Evolutionary conservation across 2,329 filamentous ascomycete genomes (phyloP).

Genomic region (Epichloe coenophiala): DNA sequence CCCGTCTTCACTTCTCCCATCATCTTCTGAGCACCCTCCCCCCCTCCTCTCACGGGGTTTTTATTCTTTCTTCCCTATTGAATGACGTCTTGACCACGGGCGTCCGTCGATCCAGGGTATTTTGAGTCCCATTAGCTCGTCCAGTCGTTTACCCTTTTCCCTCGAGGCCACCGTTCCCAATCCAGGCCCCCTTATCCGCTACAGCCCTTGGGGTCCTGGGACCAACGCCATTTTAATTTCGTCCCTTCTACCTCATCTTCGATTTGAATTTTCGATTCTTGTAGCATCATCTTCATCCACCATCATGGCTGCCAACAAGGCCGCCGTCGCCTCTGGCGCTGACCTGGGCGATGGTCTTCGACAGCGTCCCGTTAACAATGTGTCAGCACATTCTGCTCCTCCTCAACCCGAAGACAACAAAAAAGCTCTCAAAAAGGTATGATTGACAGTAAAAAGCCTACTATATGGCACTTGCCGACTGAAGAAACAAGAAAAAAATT

Average conservation of each 20-base stretch:
- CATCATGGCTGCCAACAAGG: constrained; percentile 40
- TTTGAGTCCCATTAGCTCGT: constrained; percentile 23
- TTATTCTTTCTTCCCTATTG: constrained; percentile 12
- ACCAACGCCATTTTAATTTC: background rate
- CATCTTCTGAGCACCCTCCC: constrained; percentile 9
- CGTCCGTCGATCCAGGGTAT: constrained; percentile 8
- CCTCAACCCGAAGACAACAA: constrained; percentile 45
- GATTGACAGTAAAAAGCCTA: background rate
- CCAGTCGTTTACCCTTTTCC: constrained; percentile 17
- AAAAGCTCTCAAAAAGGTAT: constrained; percentile 42
- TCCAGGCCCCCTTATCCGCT: background rate
- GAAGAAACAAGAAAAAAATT: constrained; percentile 3
- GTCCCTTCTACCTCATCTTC: constrained; percentile 3
- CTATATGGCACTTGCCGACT: background rate
- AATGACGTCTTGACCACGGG: constrained; percentile 11
- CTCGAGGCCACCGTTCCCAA: constrained; percentile 2
- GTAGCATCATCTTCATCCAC: constrained; percentile 3
- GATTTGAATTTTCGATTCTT: background rate
- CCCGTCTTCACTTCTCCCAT: constrained; percentile 6
- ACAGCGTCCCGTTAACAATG: constrained; percentile 33
- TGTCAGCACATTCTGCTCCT: constrained; percentile 20
- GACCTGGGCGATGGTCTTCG: constrained; percentile 43
- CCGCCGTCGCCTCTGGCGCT: constrained; percentile 45
- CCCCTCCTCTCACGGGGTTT: constrained; percentile 2
- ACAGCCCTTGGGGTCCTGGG: background rate